Evolutionary conservation across 441 rosid species (phyloP), one percentile per base, ranked within the genome.

Genomic region (Populus hybrid): DNA sequence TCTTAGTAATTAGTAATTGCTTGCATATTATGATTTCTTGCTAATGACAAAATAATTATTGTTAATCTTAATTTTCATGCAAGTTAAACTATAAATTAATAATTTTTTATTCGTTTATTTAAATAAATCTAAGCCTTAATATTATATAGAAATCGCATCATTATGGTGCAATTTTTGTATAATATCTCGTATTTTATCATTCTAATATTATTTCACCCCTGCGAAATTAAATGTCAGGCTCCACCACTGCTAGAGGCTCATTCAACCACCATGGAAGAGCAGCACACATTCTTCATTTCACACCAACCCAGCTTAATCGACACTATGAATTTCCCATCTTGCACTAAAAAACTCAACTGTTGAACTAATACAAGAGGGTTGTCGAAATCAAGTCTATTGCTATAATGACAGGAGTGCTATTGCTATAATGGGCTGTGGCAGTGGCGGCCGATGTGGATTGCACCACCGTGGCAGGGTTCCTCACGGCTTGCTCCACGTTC

Each of bases 401-500:
- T 24, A 32, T 23, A 53, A 72, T 68, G 10, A 59, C 40, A 16
- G 75, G 75, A 34, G 26, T 78, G 40, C 12, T 80, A 67, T 21
- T 78, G 38, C 75, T 80, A 11, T 75, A 74, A 28, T 75, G 81
- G 80, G 81, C 83, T 9, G 73, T 66, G 9, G 79, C 74, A 19
- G 79, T 67, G 28, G 80, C 68, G 18, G 78, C 66, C 1, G 72
- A 65, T 7, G 77, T 73, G 7, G 94, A 89, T 8, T 93, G 99
- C 75, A 23, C 77, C 40, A 90, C 91, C 3, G 94, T 95, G 75
- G 84, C 84, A 1, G 86, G 87, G 2, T 79, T 90, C 21, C n/a
- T 93, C 12, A 84, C 91, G 1, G 81, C 90, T 3, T 91, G 97
- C 84, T 84, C 94, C 2, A 69, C 79, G 23, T 95, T 85, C 85